These are phyloP conservation scores for Phytophthora pini DNA, from an alignment of 352 stramenopile genomes.

Conservation along the genomic window DNA sequence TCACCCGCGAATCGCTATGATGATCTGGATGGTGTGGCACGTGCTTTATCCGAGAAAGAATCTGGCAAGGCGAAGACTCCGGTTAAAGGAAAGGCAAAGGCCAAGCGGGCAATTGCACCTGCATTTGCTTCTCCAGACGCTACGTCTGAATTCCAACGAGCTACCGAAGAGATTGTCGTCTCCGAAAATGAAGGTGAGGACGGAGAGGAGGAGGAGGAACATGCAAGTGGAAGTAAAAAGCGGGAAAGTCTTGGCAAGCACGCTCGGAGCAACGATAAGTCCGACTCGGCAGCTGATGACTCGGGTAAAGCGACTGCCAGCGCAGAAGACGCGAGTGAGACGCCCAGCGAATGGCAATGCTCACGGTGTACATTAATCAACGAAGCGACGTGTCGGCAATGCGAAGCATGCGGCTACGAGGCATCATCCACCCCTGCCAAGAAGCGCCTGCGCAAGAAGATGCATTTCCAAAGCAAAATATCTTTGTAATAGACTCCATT, in stretches of 20 bases:
- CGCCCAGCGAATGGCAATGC: conserved; percentile 65
- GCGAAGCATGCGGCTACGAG: conserved; percentile 75
- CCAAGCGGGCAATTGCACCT: conserved; percentile 45
- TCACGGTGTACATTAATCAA: conserved; percentile 85
- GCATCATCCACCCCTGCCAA: conserved; percentile 40
- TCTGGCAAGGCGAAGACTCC: conserved; percentile 29
- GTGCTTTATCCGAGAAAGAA: conserved; percentile 33
- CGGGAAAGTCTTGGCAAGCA: conserved; percentile 37
- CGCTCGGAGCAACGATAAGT: conserved; percentile 35
- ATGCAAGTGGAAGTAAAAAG: conserved; percentile 8
- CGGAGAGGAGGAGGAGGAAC: conserved; percentile 19
- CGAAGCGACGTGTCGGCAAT: conserved; percentile 53
- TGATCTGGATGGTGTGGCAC: conserved; percentile 35
- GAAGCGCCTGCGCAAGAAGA: conserved; percentile 73
- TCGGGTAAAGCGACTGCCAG: conserved; percentile 17
- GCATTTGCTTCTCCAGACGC: conserved; percentile 54
- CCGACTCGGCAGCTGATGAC: conserved; percentile 31
- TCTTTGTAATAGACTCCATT: conserved; percentile 52
- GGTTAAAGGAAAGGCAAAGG: conserved; percentile 30
- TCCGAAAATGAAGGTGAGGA: conserved; percentile 44
- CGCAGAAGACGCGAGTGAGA: conserved; percentile 25
- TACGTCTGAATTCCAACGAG: conserved; percentile 39
- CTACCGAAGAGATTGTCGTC: conserved; percentile 46
- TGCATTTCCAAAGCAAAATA: conserved; percentile 85
- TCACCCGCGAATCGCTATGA: conserved; percentile 64